phyloP scores from a whole-genome alignment of 768 basidiomycete species.

The Naganishia kalamii region DNA sequence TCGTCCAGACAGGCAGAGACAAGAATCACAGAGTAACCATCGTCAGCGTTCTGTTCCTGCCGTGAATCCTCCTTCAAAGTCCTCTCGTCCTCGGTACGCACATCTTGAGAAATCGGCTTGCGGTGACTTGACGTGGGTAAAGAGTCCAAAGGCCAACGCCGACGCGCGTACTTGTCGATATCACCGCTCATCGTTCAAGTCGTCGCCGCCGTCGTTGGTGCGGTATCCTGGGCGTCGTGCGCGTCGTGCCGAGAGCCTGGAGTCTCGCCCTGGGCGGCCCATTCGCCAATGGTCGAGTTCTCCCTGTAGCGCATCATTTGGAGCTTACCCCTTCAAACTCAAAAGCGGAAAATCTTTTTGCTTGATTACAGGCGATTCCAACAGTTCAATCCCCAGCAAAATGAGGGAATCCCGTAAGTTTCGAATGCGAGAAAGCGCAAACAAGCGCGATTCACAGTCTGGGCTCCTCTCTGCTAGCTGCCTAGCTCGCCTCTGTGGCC shows the following conservation, averaged over 20 bases:
- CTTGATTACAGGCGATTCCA: not conserved
- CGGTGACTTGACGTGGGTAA: conserved; percentile 16
- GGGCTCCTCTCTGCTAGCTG: not conserved
- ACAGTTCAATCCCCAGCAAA: not conserved
- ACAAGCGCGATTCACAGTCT: not conserved
- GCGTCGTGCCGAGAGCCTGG: not conserved
- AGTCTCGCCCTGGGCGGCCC: no score
- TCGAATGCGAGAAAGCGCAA: no score
- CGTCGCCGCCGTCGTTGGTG: not conserved
- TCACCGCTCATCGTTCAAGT: not conserved
- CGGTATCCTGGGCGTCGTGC: not conserved
- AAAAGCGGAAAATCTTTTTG: not conserved
- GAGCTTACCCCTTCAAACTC: no score
- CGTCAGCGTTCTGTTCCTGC: not conserved
- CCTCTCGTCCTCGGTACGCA: not conserved
- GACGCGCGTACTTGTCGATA: not conserved
- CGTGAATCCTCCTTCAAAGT: not conserved
- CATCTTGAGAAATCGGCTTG: conserved; percentile 17
- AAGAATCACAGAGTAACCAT: not conserved
- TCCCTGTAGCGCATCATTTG: no score
- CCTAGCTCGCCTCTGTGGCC: not conserved
- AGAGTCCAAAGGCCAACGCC: not conserved
- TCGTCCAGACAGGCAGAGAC: not conserved
- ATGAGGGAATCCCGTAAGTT: no score
- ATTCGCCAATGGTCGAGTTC: no score